These are phyloP conservation scores for Manihot esculenta DNA, from an alignment of 441 rosid species.

Conservation along the genomic window DNA sequence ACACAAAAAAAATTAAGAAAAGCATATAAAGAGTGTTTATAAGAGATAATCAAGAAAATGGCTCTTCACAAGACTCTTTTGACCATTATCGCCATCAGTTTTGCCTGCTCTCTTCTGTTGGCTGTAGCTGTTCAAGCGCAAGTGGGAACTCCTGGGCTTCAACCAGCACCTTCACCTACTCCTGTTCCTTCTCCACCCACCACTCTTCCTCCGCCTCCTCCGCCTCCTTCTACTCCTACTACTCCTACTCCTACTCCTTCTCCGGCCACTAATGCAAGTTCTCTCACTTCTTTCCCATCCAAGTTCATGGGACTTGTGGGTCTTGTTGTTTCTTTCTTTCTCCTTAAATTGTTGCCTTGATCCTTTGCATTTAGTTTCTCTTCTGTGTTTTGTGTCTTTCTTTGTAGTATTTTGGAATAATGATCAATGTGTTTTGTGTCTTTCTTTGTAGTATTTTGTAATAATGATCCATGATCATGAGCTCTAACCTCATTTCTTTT, in stretches of 20 bases:
- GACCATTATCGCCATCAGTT: not conserved
- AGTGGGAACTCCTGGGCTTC: slow-evolving; percentile 1
- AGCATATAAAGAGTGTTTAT: no score
- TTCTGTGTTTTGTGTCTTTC: not conserved
- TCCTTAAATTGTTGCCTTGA: slow-evolving; percentile 9
- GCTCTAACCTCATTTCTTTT: no score
- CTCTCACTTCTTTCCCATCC: slow-evolving; percentile 7
- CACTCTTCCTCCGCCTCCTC: no score
- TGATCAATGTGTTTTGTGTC: no score
- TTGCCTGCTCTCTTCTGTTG: slow-evolving; percentile 8
- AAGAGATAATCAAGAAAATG: not conserved
- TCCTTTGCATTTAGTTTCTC: not conserved
- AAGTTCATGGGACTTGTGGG: not conserved
- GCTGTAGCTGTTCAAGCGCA: slow-evolving; percentile 6
- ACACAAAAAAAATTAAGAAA: not conserved
- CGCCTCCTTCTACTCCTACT: slow-evolving; percentile 6
- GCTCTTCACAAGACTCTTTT: slow-evolving; percentile 5
- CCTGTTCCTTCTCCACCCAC: no score
- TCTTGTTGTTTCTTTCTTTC: slow-evolving; percentile 5
- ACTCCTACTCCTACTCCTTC: not conserved
- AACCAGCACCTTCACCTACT: no score
- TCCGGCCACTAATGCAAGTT: slow-evolving; percentile 11
- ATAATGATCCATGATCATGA: no score
- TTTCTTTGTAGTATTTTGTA: no score
- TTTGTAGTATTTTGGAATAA: no score